phyloP scores from a whole-genome alignment of 2,329 filamentous ascomycete genomes.

The Phoma sp. region DNA sequence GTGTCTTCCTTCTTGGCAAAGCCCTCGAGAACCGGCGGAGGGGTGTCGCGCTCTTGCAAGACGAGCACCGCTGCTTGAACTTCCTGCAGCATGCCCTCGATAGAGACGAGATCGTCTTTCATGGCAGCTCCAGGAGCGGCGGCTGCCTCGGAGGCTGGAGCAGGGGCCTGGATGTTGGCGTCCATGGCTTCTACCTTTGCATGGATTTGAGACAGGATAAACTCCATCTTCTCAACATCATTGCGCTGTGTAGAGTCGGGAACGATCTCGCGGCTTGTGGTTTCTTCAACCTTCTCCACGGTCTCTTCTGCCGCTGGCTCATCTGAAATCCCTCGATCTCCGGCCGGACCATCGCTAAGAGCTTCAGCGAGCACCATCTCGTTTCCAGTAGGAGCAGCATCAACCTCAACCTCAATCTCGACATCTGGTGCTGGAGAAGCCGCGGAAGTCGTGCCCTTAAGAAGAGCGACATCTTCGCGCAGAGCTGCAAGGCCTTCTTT shows the following conservation, averaged over 20 bases:
- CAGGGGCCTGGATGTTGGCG: conserved; percentile 55
- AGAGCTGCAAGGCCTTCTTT: conserved; percentile 81
- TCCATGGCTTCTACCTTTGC: conserved; percentile 84
- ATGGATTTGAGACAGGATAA: conserved; percentile 79
- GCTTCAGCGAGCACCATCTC: conserved; percentile 59
- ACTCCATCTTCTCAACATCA: conserved; percentile 85
- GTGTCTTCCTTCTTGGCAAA: conserved; percentile 80
- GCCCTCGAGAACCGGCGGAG: conserved; percentile 52
- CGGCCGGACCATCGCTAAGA: conserved; percentile 19
- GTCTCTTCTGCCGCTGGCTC: conserved; percentile 56
- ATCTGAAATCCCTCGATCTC: conserved; percentile 39
- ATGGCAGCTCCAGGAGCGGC: conserved; percentile 52
- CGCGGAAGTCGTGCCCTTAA: conserved; percentile 57
- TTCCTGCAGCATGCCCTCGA: conserved; percentile 58
- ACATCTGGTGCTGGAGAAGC: conserved; percentile 35
- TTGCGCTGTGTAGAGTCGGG: conserved; percentile 66
- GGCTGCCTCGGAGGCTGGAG: conserved; percentile 42
- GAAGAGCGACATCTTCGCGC: conserved; percentile 75
- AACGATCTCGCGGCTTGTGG: conserved; percentile 49
- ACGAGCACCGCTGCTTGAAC: conserved; percentile 63
- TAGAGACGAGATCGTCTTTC: conserved; percentile 58
- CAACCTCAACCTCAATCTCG: conserved; percentile 59
- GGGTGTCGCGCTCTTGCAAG: conserved; percentile 37
- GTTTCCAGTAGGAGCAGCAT: conserved; percentile 53
- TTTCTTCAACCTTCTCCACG: conserved; percentile 26